Percentiles rank a stretch among this genome's conserved stretches.
These are phyloP conservation scores for Plectosphaerella sp. DNA, from an alignment of 2,329 filamentous ascomycete species.

Conservation along the genomic window DNA sequence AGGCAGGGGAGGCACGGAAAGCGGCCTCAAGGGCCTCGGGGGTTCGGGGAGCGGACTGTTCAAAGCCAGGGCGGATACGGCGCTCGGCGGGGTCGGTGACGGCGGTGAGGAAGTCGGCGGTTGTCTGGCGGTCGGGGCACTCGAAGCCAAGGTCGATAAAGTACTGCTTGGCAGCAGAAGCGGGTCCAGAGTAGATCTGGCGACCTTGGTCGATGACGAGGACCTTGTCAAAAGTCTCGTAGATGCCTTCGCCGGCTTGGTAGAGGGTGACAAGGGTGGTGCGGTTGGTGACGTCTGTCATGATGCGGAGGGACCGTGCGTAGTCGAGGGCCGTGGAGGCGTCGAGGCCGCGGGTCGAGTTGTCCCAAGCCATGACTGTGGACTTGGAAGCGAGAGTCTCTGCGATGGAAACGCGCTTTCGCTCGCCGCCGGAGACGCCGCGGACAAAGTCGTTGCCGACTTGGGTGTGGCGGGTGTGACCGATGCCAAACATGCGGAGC, in stretches of 20 bases:
- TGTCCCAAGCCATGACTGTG: constrained; percentile 60
- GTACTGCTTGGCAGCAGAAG: constrained; percentile 53
- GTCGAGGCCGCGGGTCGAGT: constrained; percentile 68
- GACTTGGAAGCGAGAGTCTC: constrained; percentile 47
- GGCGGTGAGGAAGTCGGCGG: constrained; percentile 64
- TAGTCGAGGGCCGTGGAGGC: constrained; percentile 72
- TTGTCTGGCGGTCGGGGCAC: constrained; percentile 62
- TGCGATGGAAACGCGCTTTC: constrained; percentile 72
- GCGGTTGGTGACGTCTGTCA: constrained; percentile 60
- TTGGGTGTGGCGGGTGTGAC: constrained; percentile 63
- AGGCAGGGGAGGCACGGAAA: constrained; percentile 60
- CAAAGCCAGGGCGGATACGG: constrained; percentile 60
- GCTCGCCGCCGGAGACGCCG: constrained; percentile 57
- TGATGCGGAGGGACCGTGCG: constrained; percentile 56
- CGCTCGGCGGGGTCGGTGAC: constrained; percentile 71
- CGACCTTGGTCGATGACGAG: constrained; percentile 71
- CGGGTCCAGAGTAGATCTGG: constrained; percentile 70
- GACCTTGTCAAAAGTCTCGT: constrained; percentile 71
- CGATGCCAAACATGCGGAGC: constrained; percentile 53
- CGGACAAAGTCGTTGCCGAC: constrained; percentile 68
- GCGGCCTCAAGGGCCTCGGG: constrained; percentile 61
- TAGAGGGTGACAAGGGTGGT: constrained; percentile 67
- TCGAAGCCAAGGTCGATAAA: constrained; percentile 66
- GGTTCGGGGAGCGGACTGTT: constrained; percentile 64
- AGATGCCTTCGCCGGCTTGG: constrained; percentile 65